These are phyloP conservation scores for Naganishia vishniacii DNA, from an alignment of 768 basidiomycete species.

Conservation along the genomic window DNA sequence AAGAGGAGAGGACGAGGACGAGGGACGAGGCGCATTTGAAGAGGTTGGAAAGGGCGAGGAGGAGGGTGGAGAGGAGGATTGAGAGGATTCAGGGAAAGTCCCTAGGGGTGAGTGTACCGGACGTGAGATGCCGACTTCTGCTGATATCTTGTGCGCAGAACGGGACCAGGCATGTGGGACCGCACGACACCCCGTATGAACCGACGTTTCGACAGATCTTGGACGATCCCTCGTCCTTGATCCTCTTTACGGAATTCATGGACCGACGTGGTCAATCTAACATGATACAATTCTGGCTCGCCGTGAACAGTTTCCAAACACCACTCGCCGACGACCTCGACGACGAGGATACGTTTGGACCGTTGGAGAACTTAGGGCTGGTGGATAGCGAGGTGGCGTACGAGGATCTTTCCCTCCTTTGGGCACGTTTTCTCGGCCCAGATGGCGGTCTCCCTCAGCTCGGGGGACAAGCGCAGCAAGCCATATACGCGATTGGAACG, in stretches of 20 bases:
- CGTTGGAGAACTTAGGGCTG: constrained; percentile 52
- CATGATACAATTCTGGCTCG: constrained; percentile 94
- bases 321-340: constrained; percentile 65
- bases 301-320: constrained; percentile 95
- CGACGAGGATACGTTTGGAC: no score
- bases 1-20: constrained; percentile 87
- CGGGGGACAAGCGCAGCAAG: background rate
- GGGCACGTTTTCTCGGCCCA: constrained; percentile 42
- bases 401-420: constrained; percentile 85
- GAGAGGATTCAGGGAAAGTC: constrained; percentile 61
- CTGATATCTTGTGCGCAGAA: background rate
- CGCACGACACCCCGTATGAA: constrained; percentile 51
- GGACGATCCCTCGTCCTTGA: constrained; percentile 78
- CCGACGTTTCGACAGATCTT: constrained; percentile 72
- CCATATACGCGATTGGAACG: background rate
- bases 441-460: background rate
- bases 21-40: constrained; percentile 80
- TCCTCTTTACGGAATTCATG: constrained; percentile 98
- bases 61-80: constrained; percentile 80
- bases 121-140: no score
- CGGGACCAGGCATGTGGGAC: constrained; percentile 34
- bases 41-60: constrained; percentile 79
- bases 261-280: constrained; percentile 77
- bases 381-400: constrained; percentile 37
- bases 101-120: constrained; percentile 2